phyloP scores from a whole-genome alignment of 345 rosid genomes.

The Salix suchowensis region DNA sequence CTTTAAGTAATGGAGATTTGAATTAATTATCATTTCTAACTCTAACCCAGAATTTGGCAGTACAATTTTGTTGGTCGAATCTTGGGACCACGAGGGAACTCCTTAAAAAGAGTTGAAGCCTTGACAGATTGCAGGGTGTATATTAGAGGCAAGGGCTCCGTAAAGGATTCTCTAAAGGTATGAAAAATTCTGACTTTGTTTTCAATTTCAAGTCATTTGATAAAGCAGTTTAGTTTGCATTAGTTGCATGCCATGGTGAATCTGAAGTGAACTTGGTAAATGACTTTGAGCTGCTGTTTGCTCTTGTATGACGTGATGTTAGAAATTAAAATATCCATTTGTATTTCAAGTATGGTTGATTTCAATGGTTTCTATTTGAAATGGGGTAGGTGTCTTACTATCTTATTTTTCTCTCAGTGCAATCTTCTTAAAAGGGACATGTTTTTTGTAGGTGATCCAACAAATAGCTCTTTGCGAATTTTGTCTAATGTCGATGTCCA shows the following conservation, averaged over 20 bases:
- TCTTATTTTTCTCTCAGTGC: not conserved
- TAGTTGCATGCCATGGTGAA: not conserved
- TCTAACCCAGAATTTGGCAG: slow-evolving; percentile 35
- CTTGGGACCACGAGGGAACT: slow-evolving; percentile 97
- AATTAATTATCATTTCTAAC: slow-evolving; percentile 21
- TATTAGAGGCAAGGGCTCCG: slow-evolving; percentile 89
- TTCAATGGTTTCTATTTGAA: not conserved
- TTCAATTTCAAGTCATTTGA: not conserved
- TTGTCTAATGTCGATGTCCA: slow-evolving; percentile 14
- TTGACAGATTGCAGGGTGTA: slow-evolving; percentile 78
- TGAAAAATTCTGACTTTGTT: not conserved
- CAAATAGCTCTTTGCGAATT: slow-evolving; percentile 13
- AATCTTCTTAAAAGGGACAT: slow-evolving; percentile 14
- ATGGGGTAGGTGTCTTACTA: not conserved
- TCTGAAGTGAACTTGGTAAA: not conserved
- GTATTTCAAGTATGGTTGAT: not conserved
- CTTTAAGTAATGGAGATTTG: not conserved
- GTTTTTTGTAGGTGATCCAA: slow-evolving; percentile 23
- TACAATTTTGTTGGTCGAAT: slow-evolving; percentile 91
- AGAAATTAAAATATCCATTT: not conserved
- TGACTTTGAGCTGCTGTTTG: slow-evolving; percentile 5
- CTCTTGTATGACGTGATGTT: not conserved
- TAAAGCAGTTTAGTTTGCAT: not conserved
- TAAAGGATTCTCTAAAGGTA: slow-evolving; percentile 87
- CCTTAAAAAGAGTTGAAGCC: slow-evolving; percentile 86